A percentile compares a stretch with the other conserved stretches of the same genome.
These are phyloP conservation scores for Pichia occidentalis DNA, from an alignment of 805 yeast species.

Conservation along the genomic window DNA sequence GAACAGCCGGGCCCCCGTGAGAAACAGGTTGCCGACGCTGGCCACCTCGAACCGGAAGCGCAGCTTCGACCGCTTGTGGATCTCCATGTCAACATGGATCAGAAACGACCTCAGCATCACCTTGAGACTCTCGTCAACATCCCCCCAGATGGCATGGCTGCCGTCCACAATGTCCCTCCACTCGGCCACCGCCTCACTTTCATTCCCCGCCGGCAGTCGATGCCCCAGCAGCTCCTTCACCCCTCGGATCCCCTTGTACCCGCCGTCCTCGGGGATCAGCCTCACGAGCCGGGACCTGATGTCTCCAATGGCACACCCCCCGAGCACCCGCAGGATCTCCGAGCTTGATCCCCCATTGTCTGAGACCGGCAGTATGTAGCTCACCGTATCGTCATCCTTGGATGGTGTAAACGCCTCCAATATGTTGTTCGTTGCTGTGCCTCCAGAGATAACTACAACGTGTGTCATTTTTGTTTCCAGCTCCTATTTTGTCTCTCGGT, in stretches of 20 bases:
- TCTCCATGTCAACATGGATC: conserved; percentile 71
- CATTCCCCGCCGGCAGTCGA: conserved; percentile 41
- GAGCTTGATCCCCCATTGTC: conserved; percentile 96
- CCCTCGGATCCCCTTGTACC: no score
- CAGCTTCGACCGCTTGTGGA: conserved; percentile 58
- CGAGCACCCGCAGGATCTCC: conserved; percentile 76
- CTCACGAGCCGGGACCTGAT: conserved; percentile 74
- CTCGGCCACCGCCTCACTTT: conserved; percentile 51
- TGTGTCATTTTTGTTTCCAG: no score
- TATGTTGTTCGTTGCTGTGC: conserved; percentile 81
- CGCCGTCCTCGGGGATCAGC: conserved; percentile 52
- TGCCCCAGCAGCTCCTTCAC: conserved; percentile 37
- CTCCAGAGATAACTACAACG: conserved; percentile 55
- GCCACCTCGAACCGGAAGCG: conserved; percentile 73
- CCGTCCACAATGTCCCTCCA: conserved; percentile 83
- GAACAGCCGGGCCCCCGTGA: conserved; percentile 75
- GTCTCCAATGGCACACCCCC: conserved; percentile 96
- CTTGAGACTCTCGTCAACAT: conserved; percentile 51
- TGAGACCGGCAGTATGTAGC: conserved; percentile 74
- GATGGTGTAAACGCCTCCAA: conserved; percentile 43
- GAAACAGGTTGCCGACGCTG: conserved; percentile 75
- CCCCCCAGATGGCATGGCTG: conserved; percentile 60
- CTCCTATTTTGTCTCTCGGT: no score
- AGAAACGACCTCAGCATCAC: conserved; percentile 73
- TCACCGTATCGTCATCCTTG: conserved; percentile 22